phyloP scores from a whole-genome alignment of 805 yeast genomes.

The Saccharomycopsis oosterbeekiorum region DNA sequence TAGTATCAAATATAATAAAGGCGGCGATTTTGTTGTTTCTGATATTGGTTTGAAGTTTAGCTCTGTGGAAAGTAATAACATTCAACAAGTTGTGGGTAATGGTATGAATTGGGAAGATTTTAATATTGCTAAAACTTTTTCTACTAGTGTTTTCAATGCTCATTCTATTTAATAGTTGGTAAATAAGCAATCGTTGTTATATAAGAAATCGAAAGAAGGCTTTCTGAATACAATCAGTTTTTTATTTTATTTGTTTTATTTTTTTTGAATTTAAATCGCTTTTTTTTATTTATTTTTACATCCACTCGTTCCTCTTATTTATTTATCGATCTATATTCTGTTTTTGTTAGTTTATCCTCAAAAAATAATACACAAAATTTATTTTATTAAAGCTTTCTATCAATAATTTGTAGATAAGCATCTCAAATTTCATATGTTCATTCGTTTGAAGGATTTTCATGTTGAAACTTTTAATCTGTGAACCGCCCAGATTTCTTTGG shows the following conservation, averaged over 20 bases:
- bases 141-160: constrained; percentile 9
- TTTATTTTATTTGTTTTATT: no score
- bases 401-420: no score
- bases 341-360: background rate
- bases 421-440: background rate
- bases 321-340: background rate
- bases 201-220: no score
- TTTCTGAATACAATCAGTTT: background rate
- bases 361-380: no score
- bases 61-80: constrained; percentile 13
- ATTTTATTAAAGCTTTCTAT: no score
- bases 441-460: background rate
- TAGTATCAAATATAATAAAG: constrained; percentile 33
- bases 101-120: constrained; percentile 11
- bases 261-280: no score
- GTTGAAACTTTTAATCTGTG: background rate
- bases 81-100: background rate
- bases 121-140: constrained; percentile 12
- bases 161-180: background rate
- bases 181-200: background rate
- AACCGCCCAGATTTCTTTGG: background rate
- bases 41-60: constrained; percentile 30
- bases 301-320: background rate
- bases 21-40: constrained; percentile 36
- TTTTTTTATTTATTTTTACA: background rate